Base-by-base conservation (phyloP, 495 filamentous ascomycete genomes). In the Aspergillus nanangensis region DNA sequence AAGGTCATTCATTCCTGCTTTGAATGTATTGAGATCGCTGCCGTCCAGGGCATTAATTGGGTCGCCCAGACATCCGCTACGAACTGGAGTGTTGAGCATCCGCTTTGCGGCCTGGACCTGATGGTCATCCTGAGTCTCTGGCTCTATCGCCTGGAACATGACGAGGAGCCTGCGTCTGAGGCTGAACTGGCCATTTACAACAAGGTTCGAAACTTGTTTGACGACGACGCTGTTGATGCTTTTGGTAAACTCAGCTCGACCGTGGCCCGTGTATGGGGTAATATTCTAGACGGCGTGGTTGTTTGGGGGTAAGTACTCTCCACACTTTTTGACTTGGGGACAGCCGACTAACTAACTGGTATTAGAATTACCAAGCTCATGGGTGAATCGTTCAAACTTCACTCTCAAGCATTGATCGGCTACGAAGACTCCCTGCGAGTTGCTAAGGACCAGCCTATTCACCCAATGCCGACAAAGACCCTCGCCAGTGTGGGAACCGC, bases 11-110 rank as follows among this genome's bases (percentile, higher is more conserved):
- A 96, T 57, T 89, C 95, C 62, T 97, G 94, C 68, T 96, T 92
- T 67, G 88, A 96, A 67, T 97, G 91, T 73, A 90, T 98, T 62
- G 92, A 97, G 67, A 95, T 94, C 44, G 92, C 93, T 5, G 93
- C 94, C 34, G 66, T 87, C 42, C 89, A 95, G 61, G 93, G 91
- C 51, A 94, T 98, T 57, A 90, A 93, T 63, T 97, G 93, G 93
- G 92, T 98, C 38, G 93, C 94, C 5, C 82, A 90, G 58, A 96
- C 91, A 18, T 95, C 89, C 43, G 89, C 93, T 38, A 95, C 93
- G 41, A 97, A 98, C 73, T 98, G 93, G 93, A 98, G 93, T 70
- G 85, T 97, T 37, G 93, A 98, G 73, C 93, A 98, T 63, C 93
- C 94, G 23, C 82, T 98, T 31, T 95, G 90, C 61, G 94, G 90